phyloP scores from a whole-genome alignment of 177 flowering plant species.

The Vitis hybrid region DNA sequence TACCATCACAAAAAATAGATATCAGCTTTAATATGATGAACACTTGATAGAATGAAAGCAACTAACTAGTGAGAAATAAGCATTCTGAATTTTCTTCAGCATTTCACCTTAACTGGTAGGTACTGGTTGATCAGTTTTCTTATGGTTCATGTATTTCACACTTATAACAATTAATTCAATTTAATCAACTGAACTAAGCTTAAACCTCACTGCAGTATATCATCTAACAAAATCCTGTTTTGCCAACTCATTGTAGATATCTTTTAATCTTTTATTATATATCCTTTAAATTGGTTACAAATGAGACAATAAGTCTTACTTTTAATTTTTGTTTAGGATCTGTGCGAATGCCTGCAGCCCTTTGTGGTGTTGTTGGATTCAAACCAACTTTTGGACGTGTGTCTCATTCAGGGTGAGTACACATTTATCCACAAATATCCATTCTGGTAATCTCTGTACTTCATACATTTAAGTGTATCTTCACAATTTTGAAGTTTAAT shows the following conservation, averaged over 20 bases:
- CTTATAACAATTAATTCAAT: too few relatives aligned
- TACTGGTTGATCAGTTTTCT: too few relatives aligned
- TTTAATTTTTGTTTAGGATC: slow-evolving; percentile 58
- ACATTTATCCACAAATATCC: neutral
- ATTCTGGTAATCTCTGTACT: neutral
- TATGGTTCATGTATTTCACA: too few relatives aligned
- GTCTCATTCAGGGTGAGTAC: slow-evolving; percentile 75
- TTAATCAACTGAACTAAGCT: too few relatives aligned
- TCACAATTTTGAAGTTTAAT: neutral
- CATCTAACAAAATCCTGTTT: neutral
- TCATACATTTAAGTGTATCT: neutral
- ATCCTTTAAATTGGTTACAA: too few relatives aligned
- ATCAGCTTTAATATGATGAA: too few relatives aligned
- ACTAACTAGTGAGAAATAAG: too few relatives aligned
- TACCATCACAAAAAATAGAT: too few relatives aligned
- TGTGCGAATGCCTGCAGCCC: slow-evolving; percentile 93
- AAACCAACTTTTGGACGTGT: slow-evolving; percentile 87
- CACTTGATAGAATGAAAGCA: too few relatives aligned
- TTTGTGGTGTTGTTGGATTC: slow-evolving; percentile 90
- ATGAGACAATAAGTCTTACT: neutral
- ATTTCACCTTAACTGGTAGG: too few relatives aligned
- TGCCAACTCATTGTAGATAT: neutral
- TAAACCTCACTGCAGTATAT: too few relatives aligned
- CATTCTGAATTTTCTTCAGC: too few relatives aligned
- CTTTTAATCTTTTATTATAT: neutral